Evolutionary conservation across 495 filamentous ascomycete species (phyloP).

Genomic region (Darksidea phi): DNA sequence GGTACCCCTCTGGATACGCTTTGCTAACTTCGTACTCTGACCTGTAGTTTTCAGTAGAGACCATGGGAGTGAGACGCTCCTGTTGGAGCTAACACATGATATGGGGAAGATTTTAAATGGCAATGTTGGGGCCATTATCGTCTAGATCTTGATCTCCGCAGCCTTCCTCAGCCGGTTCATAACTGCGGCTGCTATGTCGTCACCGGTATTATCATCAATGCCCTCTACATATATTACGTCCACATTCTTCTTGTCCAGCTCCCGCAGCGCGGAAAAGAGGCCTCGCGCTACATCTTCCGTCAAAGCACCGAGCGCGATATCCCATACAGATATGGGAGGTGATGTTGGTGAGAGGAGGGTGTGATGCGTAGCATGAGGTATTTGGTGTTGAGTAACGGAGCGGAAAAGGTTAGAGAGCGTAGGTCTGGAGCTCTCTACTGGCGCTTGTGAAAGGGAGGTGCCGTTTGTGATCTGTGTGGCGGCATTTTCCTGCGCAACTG

Average conservation of each 20-base stretch:
- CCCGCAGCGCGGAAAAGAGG: constrained; percentile 81
- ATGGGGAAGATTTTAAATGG: no score
- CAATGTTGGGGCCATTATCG: not conserved
- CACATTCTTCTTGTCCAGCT: constrained; percentile 74
- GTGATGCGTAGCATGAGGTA: constrained; percentile 22
- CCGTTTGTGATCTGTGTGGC: not conserved
- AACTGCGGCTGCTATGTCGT: constrained; percentile 85
- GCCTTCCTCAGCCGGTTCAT: constrained; percentile 96
- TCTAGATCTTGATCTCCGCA: constrained; percentile 53
- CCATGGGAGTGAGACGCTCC: no score
- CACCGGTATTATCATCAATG: constrained; percentile 64
- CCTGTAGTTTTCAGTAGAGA: no score
- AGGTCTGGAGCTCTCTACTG: not conserved
- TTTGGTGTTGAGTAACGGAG: constrained; percentile 21
- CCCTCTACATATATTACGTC: constrained; percentile 92
- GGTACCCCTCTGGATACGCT: no score
- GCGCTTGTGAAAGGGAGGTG: not conserved
- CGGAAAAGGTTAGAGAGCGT: constrained; percentile 24
- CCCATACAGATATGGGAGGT: constrained; percentile 36
- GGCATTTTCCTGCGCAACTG: not conserved
- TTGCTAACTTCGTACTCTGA: no score
- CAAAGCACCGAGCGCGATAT: constrained; percentile 65
- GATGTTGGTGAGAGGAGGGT: not conserved
- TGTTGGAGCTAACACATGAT: no score
- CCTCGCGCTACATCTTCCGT: constrained; percentile 74